Conservation (phyloP, 495 filamentous ascomycete species). For the Penicillium lagena region DNA sequence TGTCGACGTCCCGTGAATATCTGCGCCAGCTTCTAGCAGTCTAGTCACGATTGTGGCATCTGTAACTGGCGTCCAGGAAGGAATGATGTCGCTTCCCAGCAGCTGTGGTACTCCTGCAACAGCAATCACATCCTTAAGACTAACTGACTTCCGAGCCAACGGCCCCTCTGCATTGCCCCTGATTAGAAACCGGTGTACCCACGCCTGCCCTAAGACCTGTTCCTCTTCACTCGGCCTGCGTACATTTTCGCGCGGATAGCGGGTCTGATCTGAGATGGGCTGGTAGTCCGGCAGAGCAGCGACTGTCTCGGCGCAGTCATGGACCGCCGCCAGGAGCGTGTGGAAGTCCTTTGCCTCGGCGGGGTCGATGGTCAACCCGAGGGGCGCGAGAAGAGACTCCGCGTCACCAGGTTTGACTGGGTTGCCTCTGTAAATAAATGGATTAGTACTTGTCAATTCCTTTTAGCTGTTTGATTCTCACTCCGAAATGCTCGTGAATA, state of each 20-base stretch:
- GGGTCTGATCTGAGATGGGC: constrained; percentile 14
- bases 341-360: constrained; percentile 22
- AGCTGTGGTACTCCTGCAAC: constrained; percentile 34
- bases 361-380: constrained; percentile 24
- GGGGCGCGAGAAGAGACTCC: constrained; percentile 11
- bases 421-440: constrained; percentile 9
- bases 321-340: constrained; percentile 25
- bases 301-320: constrained; percentile 26
- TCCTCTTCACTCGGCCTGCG: constrained; percentile 19
- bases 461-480: constrained; percentile 4
- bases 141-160: constrained; percentile 76
- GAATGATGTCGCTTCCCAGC: constrained; percentile 28
- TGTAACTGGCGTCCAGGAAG: constrained; percentile 32
- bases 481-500: constrained; percentile 28
- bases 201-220: constrained; percentile 25
- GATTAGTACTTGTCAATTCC: not conserved
- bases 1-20: constrained; percentile 36
- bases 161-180: constrained; percentile 44
- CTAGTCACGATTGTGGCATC: constrained; percentile 44
- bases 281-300: constrained; percentile 27
- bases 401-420: constrained; percentile 24
- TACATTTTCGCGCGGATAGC: constrained; percentile 24
- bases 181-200: constrained; percentile 26
- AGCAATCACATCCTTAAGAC: constrained; percentile 45
- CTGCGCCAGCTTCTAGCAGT: constrained; percentile 36